phyloP scores from a whole-genome alignment of 2,329 filamentous ascomycete species.

The Aspergillus neotritici region DNA sequence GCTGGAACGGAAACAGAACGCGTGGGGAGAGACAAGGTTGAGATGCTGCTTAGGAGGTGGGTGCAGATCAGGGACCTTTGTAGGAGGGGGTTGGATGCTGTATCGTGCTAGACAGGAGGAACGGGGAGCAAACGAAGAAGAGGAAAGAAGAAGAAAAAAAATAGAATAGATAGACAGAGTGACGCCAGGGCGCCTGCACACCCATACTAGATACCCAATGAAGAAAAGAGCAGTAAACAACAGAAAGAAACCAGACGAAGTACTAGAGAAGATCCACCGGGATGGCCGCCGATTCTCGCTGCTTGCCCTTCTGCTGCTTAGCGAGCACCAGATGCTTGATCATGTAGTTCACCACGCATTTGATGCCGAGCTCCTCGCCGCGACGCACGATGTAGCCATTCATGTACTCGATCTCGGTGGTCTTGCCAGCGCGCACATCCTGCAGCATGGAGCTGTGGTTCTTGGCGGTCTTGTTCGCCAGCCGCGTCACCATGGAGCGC shows the following conservation, averaged over 20 bases:
- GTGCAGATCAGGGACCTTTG: conserved; percentile 35
- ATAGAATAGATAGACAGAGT: no score
- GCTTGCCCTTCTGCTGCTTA: conserved; percentile 49
- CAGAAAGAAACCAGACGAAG: conserved; percentile 2
- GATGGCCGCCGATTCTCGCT: conserved; percentile 26
- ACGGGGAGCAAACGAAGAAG: neutral
- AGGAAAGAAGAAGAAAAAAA: neutral
- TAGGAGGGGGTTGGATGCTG: conserved; percentile 19
- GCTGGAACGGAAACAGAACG: conserved; percentile 9
- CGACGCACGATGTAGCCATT: conserved; percentile 81
- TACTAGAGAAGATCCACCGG: conserved; percentile 23
- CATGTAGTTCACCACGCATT: conserved; percentile 66
- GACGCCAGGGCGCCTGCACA: no score
- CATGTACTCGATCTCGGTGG: conserved; percentile 74
- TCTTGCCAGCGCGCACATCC: conserved; percentile 55
- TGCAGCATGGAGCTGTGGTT: conserved; percentile 63
- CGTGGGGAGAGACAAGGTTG: conserved; percentile 15
- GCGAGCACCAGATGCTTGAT: conserved; percentile 67
- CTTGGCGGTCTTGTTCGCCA: conserved; percentile 50
- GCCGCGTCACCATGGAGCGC: conserved; percentile 44
- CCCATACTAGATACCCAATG: neutral
- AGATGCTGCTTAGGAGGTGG: conserved; percentile 33
- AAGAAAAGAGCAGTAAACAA: neutral
- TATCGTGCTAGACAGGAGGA: conserved; percentile 13
- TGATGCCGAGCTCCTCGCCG: conserved; percentile 67